A percentile compares a stretch with the other conserved stretches of the same genome.
phyloP scores from a whole-genome alignment of 306 rosid genomes.

The Inga oerstediana region DNA sequence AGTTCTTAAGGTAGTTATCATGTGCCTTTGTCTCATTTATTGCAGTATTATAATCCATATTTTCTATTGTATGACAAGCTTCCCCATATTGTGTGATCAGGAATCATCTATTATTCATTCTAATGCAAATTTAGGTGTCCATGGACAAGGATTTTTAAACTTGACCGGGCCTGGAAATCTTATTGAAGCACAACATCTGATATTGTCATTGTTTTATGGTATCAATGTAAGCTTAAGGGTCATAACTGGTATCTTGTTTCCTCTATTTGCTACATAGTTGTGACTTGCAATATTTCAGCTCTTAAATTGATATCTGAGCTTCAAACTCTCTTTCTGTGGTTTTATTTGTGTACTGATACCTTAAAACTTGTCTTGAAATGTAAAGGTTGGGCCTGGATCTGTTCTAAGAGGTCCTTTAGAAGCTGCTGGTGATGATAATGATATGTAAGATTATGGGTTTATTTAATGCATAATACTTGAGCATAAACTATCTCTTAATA shows the following conservation, averaged over 20 bases:
- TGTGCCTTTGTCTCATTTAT: conserved; percentile 27
- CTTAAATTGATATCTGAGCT: conserved; percentile 25
- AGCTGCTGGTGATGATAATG: conserved; percentile 42
- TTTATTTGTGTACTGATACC: conserved; percentile 32
- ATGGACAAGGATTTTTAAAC: conserved; percentile 94
- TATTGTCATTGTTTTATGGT: conserved; percentile 79
- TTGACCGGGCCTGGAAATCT: conserved; percentile 92
- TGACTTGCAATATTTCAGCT: conserved; percentile 17
- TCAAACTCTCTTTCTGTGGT: conserved; percentile 14
- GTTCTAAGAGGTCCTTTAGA: conserved; percentile 84
- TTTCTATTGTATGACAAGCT: conserved; percentile 36
- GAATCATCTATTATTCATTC: conserved; percentile 91
- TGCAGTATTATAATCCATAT: conserved; percentile 29
- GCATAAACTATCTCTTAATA: conserved; percentile 18
- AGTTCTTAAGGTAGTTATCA: conserved; percentile 79
- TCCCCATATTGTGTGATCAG: conserved; percentile 49
- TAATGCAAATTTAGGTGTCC: conserved; percentile 93
- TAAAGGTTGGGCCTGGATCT: conserved; percentile 88
- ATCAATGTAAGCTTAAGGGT: conserved; percentile 63
- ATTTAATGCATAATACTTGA: conserved; percentile 16
- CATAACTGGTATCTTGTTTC: conserved; percentile 23
- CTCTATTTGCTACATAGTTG: conserved; percentile 24
- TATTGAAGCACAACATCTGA: conserved; percentile 87
- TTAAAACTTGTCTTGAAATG: conserved; percentile 39
- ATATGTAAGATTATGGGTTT: conserved; percentile 44